Percentiles rank a stretch among this genome's conserved stretches.
Evolutionary conservation across 1,284 basidiomycete species (phyloP).

Genomic region (Sporisorium sorghi): DNA sequence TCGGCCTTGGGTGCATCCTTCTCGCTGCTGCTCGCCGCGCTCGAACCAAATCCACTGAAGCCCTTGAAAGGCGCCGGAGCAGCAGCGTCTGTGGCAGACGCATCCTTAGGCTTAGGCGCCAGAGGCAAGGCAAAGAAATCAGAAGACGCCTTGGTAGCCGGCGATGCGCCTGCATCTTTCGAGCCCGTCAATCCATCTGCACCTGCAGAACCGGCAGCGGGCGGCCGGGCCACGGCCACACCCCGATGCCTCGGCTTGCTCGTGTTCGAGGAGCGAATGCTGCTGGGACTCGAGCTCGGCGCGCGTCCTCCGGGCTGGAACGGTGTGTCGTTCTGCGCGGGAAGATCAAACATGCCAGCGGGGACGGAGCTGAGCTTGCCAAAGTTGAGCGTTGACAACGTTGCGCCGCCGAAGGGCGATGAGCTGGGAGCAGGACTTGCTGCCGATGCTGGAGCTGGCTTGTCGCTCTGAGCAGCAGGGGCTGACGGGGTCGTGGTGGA

Average conservation of each 20-base stretch:
- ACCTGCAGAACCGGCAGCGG: constrained; percentile 5
- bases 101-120: constrained; percentile 19
- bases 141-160: constrained; percentile 20
- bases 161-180: background rate
- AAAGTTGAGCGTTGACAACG: constrained; percentile 26
- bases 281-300: constrained; percentile 34
- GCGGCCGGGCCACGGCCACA: constrained; percentile 29
- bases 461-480: constrained; percentile 4
- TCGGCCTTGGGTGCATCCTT: constrained; percentile 10
- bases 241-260: constrained; percentile 33
- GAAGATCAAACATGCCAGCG: constrained; percentile 44
- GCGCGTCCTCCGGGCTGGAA: constrained; percentile 47
- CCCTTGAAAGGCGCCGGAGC: constrained; percentile 20
- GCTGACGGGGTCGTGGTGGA: constrained; percentile 7
- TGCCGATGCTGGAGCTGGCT: constrained; percentile 8
- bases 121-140: constrained; percentile 40
- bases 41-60: constrained; percentile 25
- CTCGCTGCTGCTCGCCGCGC: background rate
- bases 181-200: background rate
- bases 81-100: background rate
- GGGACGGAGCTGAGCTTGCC: constrained; percentile 34
- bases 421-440: constrained; percentile 12
- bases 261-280: constrained; percentile 16
- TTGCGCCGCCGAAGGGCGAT: constrained; percentile 27
- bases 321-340: constrained; percentile 23